Percentiles rank a stretch among this genome's conserved stretches.
Evolutionary conservation across 1,284 basidiomycete species (phyloP).

Genomic region (Lignosus rhinocerotis): DNA sequence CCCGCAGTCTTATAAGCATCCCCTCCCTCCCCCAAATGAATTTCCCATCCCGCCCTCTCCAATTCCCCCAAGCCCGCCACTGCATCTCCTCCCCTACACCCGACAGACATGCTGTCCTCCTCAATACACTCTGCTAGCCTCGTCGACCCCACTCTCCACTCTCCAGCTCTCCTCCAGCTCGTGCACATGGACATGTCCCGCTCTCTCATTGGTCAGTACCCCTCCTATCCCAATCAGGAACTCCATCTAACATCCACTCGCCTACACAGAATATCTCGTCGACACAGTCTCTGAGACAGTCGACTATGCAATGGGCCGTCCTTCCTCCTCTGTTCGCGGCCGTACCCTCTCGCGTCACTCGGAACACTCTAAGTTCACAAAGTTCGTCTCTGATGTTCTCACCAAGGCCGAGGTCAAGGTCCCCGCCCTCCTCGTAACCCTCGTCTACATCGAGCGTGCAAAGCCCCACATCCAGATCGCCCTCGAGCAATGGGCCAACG

Average conservation of each 20-base stretch:
- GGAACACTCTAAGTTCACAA: slow-evolving; percentile 55
- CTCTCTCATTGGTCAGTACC: slow-evolving; percentile 57
- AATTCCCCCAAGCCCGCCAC: slow-evolving; percentile 10
- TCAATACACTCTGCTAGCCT: slow-evolving; percentile 62
- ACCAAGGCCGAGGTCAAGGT: slow-evolving; percentile 66
- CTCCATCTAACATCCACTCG: slow-evolving; percentile 13
- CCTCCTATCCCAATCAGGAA: slow-evolving; percentile 4
- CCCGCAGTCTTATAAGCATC: slow-evolving; percentile 15
- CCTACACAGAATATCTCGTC: slow-evolving; percentile 58
- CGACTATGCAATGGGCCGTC: slow-evolving; percentile 66
- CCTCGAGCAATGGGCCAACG: slow-evolving; percentile 76
- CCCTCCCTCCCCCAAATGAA: slow-evolving; percentile 8
- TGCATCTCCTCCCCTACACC: slow-evolving; percentile 6
- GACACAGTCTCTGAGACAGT: slow-evolving; percentile 69
- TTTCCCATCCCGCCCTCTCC: slow-evolving; percentile 15
- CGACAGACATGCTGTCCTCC: slow-evolving; percentile 16
- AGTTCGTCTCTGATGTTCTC: slow-evolving; percentile 66
- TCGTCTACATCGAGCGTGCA: slow-evolving; percentile 72
- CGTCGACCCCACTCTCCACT: slow-evolving; percentile 60
- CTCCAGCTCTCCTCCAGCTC: slow-evolving; percentile 62
- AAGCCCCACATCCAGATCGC: slow-evolving; percentile 74
- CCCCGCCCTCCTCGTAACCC: slow-evolving; percentile 60
- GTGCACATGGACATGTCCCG: slow-evolving; percentile 59
- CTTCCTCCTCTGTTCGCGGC: slow-evolving; percentile 53
- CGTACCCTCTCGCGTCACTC: slow-evolving; percentile 47